phyloP scores from a whole-genome alignment of 2,329 filamentous ascomycete genomes.

The Trichothecium roseum region DNA sequence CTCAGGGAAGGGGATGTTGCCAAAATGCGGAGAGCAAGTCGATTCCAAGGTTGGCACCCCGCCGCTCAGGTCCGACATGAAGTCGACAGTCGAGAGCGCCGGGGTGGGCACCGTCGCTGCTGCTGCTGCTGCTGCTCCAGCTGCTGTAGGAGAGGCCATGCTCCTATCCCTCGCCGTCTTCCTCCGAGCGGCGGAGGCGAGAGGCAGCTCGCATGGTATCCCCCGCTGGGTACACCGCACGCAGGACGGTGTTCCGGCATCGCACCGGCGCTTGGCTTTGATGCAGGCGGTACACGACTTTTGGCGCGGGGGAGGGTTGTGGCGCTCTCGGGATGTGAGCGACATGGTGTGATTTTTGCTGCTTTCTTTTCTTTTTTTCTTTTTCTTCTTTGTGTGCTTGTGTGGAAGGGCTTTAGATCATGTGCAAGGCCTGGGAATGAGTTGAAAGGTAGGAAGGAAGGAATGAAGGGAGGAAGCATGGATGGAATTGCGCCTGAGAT shows the following conservation, averaged over 20 bases:
- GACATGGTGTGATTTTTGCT: conserved; percentile 13
- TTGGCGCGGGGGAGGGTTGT: conserved; percentile 35
- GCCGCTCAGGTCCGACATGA: neutral
- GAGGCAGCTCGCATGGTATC: conserved; percentile 37
- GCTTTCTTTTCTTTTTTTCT: too few species aligned
- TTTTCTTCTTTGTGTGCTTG: too few species aligned
- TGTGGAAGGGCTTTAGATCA: too few species aligned
- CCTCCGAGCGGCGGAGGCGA: conserved; percentile 7
- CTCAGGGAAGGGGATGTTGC: too few species aligned
- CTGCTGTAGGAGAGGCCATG: neutral
- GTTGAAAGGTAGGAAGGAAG: neutral
- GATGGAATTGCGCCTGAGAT: too few species aligned
- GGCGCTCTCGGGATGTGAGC: conserved; percentile 22
- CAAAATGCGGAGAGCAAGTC: too few species aligned
- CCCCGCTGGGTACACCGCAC: conserved; percentile 37
- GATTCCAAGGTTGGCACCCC: too few species aligned
- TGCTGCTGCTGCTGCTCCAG: too few species aligned
- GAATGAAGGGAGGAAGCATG: too few species aligned
- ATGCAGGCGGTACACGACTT: conserved; percentile 49
- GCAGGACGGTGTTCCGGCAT: conserved; percentile 39
- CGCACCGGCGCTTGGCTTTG: conserved; percentile 46
- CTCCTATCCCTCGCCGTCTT: neutral
- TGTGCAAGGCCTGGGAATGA: too few species aligned
- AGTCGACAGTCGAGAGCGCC: neutral
- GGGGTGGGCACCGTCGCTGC: neutral